These are phyloP conservation scores for Syzygium malaccense DNA, from an alignment of 441 rosid species.

Conservation along the genomic window DNA sequence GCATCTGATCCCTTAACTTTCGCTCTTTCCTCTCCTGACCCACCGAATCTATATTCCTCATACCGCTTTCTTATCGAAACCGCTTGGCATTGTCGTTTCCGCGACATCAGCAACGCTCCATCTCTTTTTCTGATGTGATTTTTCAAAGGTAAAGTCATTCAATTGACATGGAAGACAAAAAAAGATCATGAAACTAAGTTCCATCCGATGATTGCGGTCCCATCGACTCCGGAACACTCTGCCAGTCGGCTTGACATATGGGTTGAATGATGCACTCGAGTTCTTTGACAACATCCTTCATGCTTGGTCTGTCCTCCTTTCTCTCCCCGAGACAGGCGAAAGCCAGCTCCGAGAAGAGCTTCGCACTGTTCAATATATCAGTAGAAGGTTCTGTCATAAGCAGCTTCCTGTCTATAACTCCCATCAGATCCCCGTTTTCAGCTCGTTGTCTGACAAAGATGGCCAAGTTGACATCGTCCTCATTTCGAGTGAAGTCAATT, in stretches of 20 bases:
- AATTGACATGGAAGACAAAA: neutral
- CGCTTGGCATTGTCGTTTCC: neutral
- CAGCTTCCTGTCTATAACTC: constrained; percentile 37
- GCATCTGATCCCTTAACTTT: neutral
- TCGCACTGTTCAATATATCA: constrained; percentile 15
- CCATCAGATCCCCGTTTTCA: constrained; percentile 30
- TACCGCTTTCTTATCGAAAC: neutral
- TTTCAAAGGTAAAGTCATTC: neutral
- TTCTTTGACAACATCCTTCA: constrained; percentile 48
- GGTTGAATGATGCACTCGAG: constrained; percentile 37
- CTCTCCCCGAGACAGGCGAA: constrained; percentile 50
- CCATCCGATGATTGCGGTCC: neutral
- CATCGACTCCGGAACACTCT: neutral
- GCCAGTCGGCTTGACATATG: constrained; percentile 4
- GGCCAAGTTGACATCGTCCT: constrained; percentile 56
- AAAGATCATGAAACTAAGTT: neutral
- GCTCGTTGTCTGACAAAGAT: constrained; percentile 43
- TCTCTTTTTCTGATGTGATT: neutral
- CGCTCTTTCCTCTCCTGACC: neutral
- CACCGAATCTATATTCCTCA: neutral
- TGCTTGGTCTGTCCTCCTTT: constrained; percentile 50
- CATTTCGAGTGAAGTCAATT: constrained; percentile 45
- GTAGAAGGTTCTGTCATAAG: constrained; percentile 16
- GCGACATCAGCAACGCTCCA: neutral
- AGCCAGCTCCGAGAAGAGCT: constrained; percentile 41